phyloP scores from a whole-genome alignment of 306 rosid genomes.

The Fragaria ananassa region DNA sequence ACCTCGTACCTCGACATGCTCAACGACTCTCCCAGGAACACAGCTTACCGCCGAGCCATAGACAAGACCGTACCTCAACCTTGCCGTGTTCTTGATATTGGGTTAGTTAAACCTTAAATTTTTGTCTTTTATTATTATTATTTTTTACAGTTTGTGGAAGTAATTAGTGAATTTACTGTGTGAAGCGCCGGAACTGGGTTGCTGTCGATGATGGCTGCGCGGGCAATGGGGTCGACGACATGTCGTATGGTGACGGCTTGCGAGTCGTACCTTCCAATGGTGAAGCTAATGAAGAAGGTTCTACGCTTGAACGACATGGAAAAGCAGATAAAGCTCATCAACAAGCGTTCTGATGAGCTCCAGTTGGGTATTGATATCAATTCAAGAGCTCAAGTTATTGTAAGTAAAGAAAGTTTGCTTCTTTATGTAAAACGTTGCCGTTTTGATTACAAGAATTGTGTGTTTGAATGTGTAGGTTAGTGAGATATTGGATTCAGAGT shows the following conservation, averaged over 20 bases:
- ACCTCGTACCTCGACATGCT: conserved; percentile 96
- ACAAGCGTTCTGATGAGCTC: conserved; percentile 92
- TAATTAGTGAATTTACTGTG: conserved; percentile 7
- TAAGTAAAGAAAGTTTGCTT: conserved; percentile 31
- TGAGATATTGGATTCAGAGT: conserved; percentile 88
- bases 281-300: conserved; percentile 82
- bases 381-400: conserved; percentile 73
- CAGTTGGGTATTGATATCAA: conserved; percentile 53
- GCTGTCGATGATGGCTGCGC: conserved; percentile 91
- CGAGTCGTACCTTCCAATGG: conserved; percentile 97
- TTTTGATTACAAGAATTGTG: not conserved
- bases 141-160: not conserved
- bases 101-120: conserved; percentile 30
- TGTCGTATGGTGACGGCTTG: conserved; percentile 61
- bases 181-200: conserved; percentile 92
- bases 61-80: conserved; percentile 61
- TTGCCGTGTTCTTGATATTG: conserved; percentile 81
- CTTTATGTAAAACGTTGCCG: not conserved
- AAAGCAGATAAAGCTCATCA: conserved; percentile 51
- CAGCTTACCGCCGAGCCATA: conserved; percentile 71
- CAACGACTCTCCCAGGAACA: conserved; percentile 69
- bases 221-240: conserved; percentile 57
- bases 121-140: not conserved
- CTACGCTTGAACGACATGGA: conserved; percentile 62
- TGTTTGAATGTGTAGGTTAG: conserved; percentile 53